Evolutionary conservation across 371 early-diverging fungal genomes (phyloP), one percentile per base, ranked within the genome.

Genomic region (Chytridium lagenaria): DNA sequence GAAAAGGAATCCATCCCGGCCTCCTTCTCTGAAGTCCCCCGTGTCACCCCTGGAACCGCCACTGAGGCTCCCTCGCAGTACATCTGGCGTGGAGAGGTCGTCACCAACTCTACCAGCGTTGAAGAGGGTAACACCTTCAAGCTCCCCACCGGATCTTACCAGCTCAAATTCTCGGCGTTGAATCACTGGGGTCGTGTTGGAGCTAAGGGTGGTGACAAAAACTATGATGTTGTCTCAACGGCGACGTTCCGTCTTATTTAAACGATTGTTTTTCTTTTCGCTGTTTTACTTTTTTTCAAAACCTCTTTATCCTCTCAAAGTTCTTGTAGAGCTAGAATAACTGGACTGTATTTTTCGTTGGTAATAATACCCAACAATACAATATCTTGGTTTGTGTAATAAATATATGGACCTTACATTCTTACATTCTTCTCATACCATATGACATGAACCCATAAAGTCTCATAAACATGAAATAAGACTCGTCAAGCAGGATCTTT

Each of bases 71-170:
- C 57, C 57, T 7, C 15, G 12, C 57, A 12, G 7, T 30, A 57
- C 26, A 5, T 26, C 12, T 57, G 57, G 57, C 5, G n/a, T 23
- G 57, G 57, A 15, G 57, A 5, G 5, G 23, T 57, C 26, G 23
- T 10, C 57, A 57, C 57, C 26, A 57, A 57, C 57, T 5, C 31
- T 10, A 57, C 57, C 57, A 10, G 10, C 57, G 7, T 23, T 23
- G 44, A 44, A 19, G n/a, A n/a, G n/a, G 12, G 15, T 12, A 26
- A 23, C 51, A 23, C 33, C 19, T 40, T 67, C 31, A 0, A 30
- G 51, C 68, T 73, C 26, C 73, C 73, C 0, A 37, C 73, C 31
- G 73, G 73, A 7, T 34, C 22, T 7, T 73, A 73, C 68, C 31
- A 39, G 34, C 22, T 73, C 39, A 67, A 57, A 36, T 67, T 68